These are phyloP conservation scores for Venturia carpophila DNA, from an alignment of 2,329 filamentous ascomycete genomes.

Conservation along the genomic window DNA sequence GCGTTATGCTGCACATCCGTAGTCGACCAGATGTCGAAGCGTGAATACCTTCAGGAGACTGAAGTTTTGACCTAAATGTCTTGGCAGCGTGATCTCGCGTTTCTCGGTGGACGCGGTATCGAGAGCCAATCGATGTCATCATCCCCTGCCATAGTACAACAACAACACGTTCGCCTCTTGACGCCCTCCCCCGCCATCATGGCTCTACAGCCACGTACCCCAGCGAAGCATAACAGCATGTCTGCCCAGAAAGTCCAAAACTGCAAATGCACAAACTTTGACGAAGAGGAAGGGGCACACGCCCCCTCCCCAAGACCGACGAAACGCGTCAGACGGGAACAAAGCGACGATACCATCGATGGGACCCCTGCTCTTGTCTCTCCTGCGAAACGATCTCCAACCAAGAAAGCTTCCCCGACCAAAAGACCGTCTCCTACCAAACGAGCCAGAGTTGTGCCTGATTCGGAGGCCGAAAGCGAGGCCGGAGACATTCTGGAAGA, in stretches of 20 bases:
- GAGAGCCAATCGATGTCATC: background rate
- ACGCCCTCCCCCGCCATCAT: background rate
- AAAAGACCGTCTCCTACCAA: conserved; percentile 23
- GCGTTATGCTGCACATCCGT: too few species aligned
- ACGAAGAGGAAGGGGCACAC: conserved; percentile 28
- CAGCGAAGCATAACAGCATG: conserved; percentile 43
- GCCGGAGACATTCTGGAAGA: conserved; percentile 24
- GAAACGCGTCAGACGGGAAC: conserved; percentile 36
- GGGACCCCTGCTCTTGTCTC: conserved; percentile 7
- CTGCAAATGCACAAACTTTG: conserved; percentile 38
- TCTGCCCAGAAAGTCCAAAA: conserved; percentile 37
- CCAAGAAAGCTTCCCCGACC: conserved; percentile 23
- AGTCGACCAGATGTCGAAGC: too few species aligned
- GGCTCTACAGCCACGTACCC: conserved; percentile 31
- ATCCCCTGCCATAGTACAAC: background rate
- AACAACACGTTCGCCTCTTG: background rate
- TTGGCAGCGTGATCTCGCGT: background rate
- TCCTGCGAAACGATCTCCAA: conserved; percentile 21
- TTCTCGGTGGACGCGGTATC: background rate
- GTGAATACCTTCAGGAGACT: too few species aligned
- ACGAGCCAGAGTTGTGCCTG: conserved; percentile 29
- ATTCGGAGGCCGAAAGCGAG: conserved; percentile 35
- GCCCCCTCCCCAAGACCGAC: conserved; percentile 27
- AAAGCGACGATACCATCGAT: conserved; percentile 23
- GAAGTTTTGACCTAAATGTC: background rate